Base-by-base conservation (phyloP, 176 grass and related monocot genomes). In the Typha latifolia region DNA sequence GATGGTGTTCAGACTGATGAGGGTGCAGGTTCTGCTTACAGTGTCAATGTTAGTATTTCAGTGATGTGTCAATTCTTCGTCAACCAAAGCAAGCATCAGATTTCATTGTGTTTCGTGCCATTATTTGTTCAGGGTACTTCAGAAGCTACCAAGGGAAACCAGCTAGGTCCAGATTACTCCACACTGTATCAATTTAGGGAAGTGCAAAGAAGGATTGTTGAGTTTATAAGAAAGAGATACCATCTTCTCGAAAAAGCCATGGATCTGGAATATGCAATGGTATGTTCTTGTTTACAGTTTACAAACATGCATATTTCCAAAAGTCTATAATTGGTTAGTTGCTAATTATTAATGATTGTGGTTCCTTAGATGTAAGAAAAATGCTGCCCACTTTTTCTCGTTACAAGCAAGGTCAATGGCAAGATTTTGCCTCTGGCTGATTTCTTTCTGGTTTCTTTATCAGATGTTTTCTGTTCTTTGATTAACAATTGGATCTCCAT, bases 181-280 rank as follows among this genome's bases (percentile, higher is more conserved):
- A 59, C 53, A 59, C 11, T 80, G 49, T 75, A 72, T 64, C 89
- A 86, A 32, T 90, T 84, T 64, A 91, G 87, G 64, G 90, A 94
- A 32, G 70, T 84, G 27, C 95, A 99, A 77, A 93, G 86, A 79
- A 99, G 84, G 72, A 78, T 78, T 64, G 89, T 99, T 19, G 95
- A 94, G 68, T 99, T 85, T 73, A 83, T 94, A 65, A 90, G 89
- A 66, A 99, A 99, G 76, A 81, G 95, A 81, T 99, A 81, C 73
- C 86, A 94, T 80, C 71, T 90, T 72, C 74, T 99, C 20, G 95
- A 99, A 68, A 99, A 86, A 87, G 82, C 86, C 29, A 77, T 99
- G 78, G 69, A 94, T 67, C 63, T 94, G 24, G 95, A 99, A 85
- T 99, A 82, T 70, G 86, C 86, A 79, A 82, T 90, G 95, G 89